phyloP scores from a whole-genome alignment of 495 filamentous ascomycete species.

The Talaromyces trachyspermus region DNA sequence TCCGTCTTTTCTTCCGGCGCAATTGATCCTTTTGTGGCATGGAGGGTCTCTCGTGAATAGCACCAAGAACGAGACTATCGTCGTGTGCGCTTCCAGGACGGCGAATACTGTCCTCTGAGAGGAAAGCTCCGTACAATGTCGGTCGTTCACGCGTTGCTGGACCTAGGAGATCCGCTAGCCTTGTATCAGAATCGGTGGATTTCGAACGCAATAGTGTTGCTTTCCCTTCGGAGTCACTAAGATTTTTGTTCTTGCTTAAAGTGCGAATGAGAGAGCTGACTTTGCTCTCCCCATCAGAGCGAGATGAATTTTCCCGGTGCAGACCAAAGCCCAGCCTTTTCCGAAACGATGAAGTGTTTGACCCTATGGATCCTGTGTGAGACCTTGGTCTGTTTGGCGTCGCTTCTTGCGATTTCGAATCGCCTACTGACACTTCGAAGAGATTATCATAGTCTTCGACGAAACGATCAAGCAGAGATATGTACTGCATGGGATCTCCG shows the following conservation, averaged over 20 bases:
- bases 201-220: slow-evolving; percentile 64
- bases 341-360: slow-evolving; percentile 76
- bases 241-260: slow-evolving; percentile 72
- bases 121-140: slow-evolving; percentile 28
- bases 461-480: slow-evolving; percentile 83
- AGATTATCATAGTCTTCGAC: slow-evolving; percentile 88
- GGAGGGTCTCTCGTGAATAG: slow-evolving; percentile 34
- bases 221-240: slow-evolving; percentile 51
- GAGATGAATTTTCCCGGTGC: slow-evolving; percentile 65
- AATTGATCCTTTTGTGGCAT: slow-evolving; percentile 12
- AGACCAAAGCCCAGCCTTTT: slow-evolving; percentile 76
- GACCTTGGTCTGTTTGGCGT: slow-evolving; percentile 42
- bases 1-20: slow-evolving; percentile 69
- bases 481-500: slow-evolving; percentile 71
- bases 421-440: slow-evolving; percentile 63
- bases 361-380: slow-evolving; percentile 51
- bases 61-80: slow-evolving; percentile 24
- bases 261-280: slow-evolving; percentile 77
- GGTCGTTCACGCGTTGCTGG: slow-evolving; percentile 63
- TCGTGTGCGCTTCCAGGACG: slow-evolving; percentile 42
- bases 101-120: slow-evolving; percentile 35
- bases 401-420: slow-evolving; percentile 34
- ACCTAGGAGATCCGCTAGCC: slow-evolving; percentile 42
- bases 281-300: slow-evolving; percentile 59
- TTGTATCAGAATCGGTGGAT: slow-evolving; percentile 67